phyloP scores from a whole-genome alignment of 176 grass and related monocot species.

The Oryza punctata region DNA sequence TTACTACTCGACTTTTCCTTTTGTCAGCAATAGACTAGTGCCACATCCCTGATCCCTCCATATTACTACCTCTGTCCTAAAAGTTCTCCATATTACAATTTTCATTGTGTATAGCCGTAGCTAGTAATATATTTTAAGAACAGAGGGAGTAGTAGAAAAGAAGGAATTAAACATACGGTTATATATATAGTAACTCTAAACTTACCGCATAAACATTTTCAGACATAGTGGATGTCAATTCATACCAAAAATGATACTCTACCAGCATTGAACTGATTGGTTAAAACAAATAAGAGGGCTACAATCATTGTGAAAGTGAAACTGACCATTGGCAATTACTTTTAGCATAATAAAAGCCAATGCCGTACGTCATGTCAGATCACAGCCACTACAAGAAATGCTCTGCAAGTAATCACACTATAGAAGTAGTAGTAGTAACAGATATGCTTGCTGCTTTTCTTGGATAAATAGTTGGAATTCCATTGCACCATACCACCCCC shows the following conservation, averaged over 20 bases:
- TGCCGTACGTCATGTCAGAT: slow-evolving; percentile 4
- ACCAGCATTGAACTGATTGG: not conserved
- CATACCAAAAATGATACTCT: not conserved
- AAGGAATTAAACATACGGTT: not conserved
- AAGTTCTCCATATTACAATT: no score
- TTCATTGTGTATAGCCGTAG: no score
- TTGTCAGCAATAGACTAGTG: not conserved
- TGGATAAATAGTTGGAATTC: not conserved
- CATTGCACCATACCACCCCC: not conserved
- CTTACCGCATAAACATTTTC: not conserved
- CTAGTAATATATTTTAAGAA: no score
- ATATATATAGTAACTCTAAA: not conserved
- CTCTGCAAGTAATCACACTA: not conserved
- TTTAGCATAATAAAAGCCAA: slow-evolving; percentile 18
- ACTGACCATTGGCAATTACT: not conserved
- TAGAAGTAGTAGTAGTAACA: not conserved
- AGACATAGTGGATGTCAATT: not conserved
- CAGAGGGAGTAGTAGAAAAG: not conserved
- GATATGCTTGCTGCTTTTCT: not conserved
- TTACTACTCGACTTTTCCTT: not conserved
- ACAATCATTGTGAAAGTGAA: slow-evolving; percentile 18
- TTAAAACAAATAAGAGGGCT: not conserved
- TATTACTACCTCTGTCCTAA: no score
- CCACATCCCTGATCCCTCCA: not conserved
- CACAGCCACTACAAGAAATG: slow-evolving; percentile 29